Evolutionary conservation across 2,329 filamentous ascomycete genomes (phyloP).

Genomic region (Bipolaris bicolor): DNA sequence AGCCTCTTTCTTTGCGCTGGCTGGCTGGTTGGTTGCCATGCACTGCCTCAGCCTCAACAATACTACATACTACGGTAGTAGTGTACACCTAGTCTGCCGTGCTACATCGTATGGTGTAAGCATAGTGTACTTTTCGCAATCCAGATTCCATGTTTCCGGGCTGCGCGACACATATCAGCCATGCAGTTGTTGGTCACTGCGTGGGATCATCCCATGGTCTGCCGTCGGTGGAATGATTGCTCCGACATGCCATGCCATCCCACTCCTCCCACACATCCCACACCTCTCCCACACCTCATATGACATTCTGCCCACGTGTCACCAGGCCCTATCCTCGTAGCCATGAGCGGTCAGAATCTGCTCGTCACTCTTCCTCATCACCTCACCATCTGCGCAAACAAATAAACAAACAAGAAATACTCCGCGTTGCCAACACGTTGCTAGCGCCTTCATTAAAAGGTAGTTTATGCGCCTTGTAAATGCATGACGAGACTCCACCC

Average conservation of each 20-base stretch:
- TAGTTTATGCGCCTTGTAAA: not conserved
- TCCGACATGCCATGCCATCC: too few species aligned
- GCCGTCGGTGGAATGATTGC: not conserved
- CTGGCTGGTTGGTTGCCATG: conserved; percentile 9
- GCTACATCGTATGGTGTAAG: too few species aligned
- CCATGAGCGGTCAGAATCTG: not conserved
- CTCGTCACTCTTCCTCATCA: not conserved
- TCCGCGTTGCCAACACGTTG: not conserved
- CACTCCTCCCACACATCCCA: not conserved
- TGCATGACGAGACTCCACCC: not conserved
- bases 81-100: too few species aligned
- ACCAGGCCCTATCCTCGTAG: not conserved
- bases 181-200: not conserved
- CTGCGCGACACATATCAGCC: too few species aligned
- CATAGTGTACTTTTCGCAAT: too few species aligned
- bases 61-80: not conserved
- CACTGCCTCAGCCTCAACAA: conserved; percentile 11
- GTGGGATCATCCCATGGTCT: not conserved
- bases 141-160: too few species aligned
- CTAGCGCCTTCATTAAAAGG: not conserved
- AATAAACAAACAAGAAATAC: not conserved
- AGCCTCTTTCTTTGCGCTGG: not conserved
- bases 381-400: not conserved
- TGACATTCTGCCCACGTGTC: not conserved
- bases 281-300: not conserved